A percentile compares a stretch with the other conserved stretches of the same genome.
phyloP scores from a whole-genome alignment of 371 early-diverging fungal species.

The Mucor sp. region DNA sequence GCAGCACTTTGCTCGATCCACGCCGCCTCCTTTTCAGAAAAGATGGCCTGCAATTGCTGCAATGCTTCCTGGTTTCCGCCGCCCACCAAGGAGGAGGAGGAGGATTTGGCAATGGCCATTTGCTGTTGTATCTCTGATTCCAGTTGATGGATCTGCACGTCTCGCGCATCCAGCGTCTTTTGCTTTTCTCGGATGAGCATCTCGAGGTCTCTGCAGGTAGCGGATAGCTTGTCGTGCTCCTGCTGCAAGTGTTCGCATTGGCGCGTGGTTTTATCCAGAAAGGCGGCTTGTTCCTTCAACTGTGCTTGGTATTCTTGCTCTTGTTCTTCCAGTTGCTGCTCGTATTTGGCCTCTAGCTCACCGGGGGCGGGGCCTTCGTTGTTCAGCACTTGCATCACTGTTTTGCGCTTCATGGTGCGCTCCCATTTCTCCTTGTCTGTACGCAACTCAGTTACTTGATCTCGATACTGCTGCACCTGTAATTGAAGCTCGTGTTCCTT shows the following conservation, averaged over 20 bases:
- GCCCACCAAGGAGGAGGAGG: too few relatives aligned
- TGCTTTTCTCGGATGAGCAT: slow-evolving; percentile 43
- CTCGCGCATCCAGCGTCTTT: slow-evolving; percentile 40
- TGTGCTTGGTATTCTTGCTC: slow-evolving; percentile 49
- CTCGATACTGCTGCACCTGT: slow-evolving; percentile 34
- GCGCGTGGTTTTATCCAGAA: slow-evolving; percentile 35
- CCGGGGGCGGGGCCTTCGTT: background rate
- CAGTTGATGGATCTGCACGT: slow-evolving; percentile 36
- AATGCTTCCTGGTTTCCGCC: slow-evolving; percentile 1
- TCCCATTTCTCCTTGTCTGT: slow-evolving; percentile 38
- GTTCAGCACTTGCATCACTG: slow-evolving; percentile 34
- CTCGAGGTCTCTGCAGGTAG: slow-evolving; percentile 43
- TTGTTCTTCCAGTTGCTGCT: slow-evolving; percentile 49
- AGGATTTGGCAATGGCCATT: background rate
- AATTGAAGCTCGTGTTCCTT: slow-evolving; percentile 22
- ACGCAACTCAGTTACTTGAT: slow-evolving; percentile 28
- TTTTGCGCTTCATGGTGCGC: slow-evolving; percentile 35
- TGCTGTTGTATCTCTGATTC: slow-evolving; percentile 18
- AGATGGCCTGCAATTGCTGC: slow-evolving; percentile 32
- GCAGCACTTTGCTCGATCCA: slow-evolving; percentile 45
- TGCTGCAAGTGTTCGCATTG: slow-evolving; percentile 26
- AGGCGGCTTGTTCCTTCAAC: slow-evolving; percentile 46
- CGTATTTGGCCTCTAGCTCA: slow-evolving; percentile 26
- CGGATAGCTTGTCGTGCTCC: slow-evolving; percentile 34
- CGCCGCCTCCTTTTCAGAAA: slow-evolving; percentile 42